phyloP scores from a whole-genome alignment of 164 flowering plant genomes.

The Euptelea pleiosperma region DNA sequence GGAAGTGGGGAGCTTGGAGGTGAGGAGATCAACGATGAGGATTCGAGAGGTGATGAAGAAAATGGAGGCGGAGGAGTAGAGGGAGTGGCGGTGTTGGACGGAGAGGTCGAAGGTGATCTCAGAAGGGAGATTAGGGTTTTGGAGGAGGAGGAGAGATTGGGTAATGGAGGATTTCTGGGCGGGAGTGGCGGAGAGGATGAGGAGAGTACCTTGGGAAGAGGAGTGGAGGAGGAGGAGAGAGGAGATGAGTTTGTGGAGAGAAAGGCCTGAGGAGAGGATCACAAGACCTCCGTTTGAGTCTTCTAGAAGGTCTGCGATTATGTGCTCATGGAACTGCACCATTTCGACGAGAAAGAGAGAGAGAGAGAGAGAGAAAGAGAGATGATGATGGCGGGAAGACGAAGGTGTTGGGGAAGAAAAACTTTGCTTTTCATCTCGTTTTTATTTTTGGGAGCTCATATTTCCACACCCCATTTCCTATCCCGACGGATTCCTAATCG shows the following conservation, averaged over 20 bases:
- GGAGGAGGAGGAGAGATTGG: conserved; percentile 15
- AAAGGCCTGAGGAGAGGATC: conserved; percentile 78
- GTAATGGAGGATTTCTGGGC: conserved; percentile 11
- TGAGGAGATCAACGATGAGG: conserved; percentile 81
- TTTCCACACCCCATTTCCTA: no score
- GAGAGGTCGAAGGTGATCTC: conserved; percentile 87
- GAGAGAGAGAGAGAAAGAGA: no score
- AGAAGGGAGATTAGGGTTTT: conserved; percentile 23
- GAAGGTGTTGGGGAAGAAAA: no score
- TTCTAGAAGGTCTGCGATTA: conserved; percentile 76
- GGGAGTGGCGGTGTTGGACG: conserved; percentile 52
- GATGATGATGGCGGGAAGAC: no score
- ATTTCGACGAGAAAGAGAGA: no score
- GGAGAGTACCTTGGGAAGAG: conserved; percentile 63
- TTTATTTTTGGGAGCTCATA: no score
- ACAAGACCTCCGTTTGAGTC: conserved; percentile 70
- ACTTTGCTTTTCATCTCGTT: no score
- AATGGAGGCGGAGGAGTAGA: conserved; percentile 58
- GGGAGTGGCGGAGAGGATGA: conserved; percentile 60
- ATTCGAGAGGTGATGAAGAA: conserved; percentile 84
- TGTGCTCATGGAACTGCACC: conserved; percentile 83
- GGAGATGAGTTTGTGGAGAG: conserved; percentile 64
- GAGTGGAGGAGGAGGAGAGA: conserved; percentile 74
- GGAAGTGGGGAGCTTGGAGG: conserved; percentile 51
- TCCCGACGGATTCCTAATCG: no score